These are phyloP conservation scores for Monosporozyma servazzii DNA, from an alignment of 805 yeast species.

Conservation along the genomic window DNA sequence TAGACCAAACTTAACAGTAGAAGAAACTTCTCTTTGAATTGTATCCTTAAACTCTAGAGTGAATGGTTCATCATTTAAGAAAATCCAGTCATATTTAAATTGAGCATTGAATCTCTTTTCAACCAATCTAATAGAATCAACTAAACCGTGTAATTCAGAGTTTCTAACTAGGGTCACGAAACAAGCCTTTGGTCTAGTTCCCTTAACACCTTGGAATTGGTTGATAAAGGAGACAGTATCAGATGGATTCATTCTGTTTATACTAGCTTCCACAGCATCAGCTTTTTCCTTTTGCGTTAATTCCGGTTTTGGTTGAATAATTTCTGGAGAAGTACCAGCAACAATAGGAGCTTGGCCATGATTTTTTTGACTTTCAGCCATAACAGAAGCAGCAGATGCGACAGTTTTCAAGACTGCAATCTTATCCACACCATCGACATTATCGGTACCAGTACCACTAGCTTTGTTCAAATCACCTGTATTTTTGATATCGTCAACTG, in stretches of 20 bases:
- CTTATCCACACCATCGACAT: conserved; percentile 4
- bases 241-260: background rate
- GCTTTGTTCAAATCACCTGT: background rate
- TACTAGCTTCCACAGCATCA: background rate
- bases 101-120: conserved; percentile 74
- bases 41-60: conserved; percentile 55
- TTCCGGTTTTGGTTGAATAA: background rate
- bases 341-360: background rate
- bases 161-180: conserved; percentile 60
- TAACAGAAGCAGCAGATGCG: background rate
- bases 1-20: conserved; percentile 59
- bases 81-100: conserved; percentile 86
- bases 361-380: background rate
- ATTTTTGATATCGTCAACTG: background rate
- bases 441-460: background rate
- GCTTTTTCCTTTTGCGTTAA: background rate
- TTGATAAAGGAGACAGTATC: conserved; percentile 12
- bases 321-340: background rate
- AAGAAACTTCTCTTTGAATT: conserved; percentile 49
- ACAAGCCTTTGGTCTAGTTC: conserved; percentile 25
- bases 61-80: conserved; percentile 74
- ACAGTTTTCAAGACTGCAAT: conserved; percentile 2
- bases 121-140: conserved; percentile 55
- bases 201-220: conserved; percentile 15
- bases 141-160: conserved; percentile 47